Conservation (phyloP, 1,139 yeast species). For the Yamadazyma blattariae region DNA sequence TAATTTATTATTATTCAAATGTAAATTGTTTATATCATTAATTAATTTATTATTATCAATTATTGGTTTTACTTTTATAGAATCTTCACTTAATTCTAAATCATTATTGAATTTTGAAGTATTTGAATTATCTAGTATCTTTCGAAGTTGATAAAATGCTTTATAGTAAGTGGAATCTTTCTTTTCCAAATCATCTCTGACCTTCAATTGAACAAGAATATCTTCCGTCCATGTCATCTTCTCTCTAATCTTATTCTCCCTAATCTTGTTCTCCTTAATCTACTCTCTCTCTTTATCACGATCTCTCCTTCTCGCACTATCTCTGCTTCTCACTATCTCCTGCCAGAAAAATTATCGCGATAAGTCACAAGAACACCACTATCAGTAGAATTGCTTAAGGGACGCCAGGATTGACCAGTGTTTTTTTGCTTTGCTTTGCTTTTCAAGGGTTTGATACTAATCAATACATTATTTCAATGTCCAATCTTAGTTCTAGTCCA, state of each 20-base stretch:
- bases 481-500: too few species aligned
- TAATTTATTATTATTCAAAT: conserved; percentile 22
- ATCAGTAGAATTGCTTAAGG: too few species aligned
- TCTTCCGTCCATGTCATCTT: neutral
- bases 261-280: too few species aligned
- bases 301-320: too few species aligned
- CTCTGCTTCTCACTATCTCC: too few species aligned
- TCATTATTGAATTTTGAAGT: conserved; percentile 1
- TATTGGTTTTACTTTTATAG: conserved; percentile 4
- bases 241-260: too few species aligned
- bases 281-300: too few species aligned
- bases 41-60: conserved; percentile 18
- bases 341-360: too few species aligned
- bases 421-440: neutral
- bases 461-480: too few species aligned
- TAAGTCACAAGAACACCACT: too few species aligned
- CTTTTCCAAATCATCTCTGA: conserved; percentile 34
- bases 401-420: neutral
- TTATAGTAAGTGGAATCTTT: conserved; percentile 28
- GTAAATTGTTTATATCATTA: conserved; percentile 22
- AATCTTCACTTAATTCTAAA: conserved; percentile 5
- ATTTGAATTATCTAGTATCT: conserved; percentile 8
- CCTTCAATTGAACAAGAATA: conserved; percentile 14
- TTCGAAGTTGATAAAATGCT: conserved; percentile 31
- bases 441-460: neutral